phyloP scores from a whole-genome alignment of 2,329 filamentous ascomycete species.

The Cercospora janseana region DNA sequence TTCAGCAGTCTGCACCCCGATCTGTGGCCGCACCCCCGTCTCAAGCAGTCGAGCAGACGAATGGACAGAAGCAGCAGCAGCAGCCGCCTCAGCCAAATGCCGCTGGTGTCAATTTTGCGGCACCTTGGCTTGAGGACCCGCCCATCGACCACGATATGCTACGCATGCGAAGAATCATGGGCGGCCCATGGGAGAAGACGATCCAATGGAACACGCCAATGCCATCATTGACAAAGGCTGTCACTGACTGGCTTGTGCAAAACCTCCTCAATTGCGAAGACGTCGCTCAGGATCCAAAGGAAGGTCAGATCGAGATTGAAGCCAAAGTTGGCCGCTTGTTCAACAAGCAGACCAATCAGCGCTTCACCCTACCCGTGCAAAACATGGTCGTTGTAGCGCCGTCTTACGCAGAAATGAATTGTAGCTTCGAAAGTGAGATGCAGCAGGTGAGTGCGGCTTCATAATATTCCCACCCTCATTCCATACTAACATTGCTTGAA shows the following conservation, averaged over 20 bases:
- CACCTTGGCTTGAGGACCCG: constrained; percentile 13
- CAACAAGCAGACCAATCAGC: constrained; percentile 66
- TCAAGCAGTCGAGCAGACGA: constrained; percentile 12
- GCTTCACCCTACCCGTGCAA: constrained; percentile 65
- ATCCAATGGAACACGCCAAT: constrained; percentile 30
- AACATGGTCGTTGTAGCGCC: constrained; percentile 69
- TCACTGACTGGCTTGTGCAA: constrained; percentile 33
- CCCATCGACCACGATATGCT: constrained; percentile 32
- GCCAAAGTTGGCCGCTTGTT: constrained; percentile 85
- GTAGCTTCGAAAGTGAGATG: constrained; percentile 85
- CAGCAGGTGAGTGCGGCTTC: constrained; percentile 63
- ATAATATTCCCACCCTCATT: background rate
- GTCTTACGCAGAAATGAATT: constrained; percentile 47
- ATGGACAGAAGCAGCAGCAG: constrained; percentile 6
- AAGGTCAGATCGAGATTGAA: constrained; percentile 84
- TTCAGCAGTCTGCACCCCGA: constrained; percentile 4
- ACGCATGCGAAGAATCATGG: constrained; percentile 27
- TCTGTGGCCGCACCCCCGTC: background rate
- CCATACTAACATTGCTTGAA: constrained; percentile 22
- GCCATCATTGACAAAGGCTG: constrained; percentile 26
- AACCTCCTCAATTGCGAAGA: constrained; percentile 45
- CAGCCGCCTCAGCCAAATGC: constrained; percentile 4
- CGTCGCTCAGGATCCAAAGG: constrained; percentile 56
- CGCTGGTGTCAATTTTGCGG: constrained; percentile 9
- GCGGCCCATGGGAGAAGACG: constrained; percentile 35